phyloP scores from a whole-genome alignment of 441 rosid genomes.

The Populus hybrid region DNA sequence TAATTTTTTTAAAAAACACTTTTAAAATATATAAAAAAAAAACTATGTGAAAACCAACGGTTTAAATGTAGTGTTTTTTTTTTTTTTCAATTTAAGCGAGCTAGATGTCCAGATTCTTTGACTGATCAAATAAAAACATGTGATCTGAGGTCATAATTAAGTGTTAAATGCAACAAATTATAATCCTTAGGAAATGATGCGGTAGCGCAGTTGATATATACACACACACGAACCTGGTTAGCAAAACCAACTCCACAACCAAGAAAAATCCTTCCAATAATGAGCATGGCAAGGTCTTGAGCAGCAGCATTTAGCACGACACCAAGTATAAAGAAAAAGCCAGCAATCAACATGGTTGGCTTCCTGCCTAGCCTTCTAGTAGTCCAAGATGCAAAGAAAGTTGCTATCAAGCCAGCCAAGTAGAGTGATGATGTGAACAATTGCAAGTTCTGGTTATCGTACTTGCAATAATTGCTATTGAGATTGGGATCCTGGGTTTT shows the following conservation, averaged over 20 bases:
- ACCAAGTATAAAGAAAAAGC: conserved; percentile 65
- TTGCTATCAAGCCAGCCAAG: conserved; percentile 77
- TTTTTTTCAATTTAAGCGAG: not conserved
- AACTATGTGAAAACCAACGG: not conserved
- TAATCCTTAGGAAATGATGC: not conserved
- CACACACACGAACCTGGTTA: conserved; percentile 49
- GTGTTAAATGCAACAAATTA: not conserved
- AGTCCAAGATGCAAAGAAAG: conserved; percentile 90
- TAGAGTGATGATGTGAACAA: conserved; percentile 87
- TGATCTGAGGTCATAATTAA: not conserved
- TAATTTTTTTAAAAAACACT: too few relatives aligned
- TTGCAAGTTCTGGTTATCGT: conserved; percentile 86
- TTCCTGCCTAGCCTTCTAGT: conserved; percentile 70
- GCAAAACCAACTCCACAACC: conserved; percentile 96
- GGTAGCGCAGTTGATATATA: not conserved
- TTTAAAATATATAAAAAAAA: too few relatives aligned
- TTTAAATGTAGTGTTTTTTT: not conserved
- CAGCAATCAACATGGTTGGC: conserved; percentile 83
- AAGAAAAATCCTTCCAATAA: conserved; percentile 74
- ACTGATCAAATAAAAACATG: not conserved
- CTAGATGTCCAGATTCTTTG: not conserved
- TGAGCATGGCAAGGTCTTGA: conserved; percentile 78
- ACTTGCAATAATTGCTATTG: conserved; percentile 76
- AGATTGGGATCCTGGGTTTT: conserved; percentile 23
- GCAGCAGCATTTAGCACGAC: conserved; percentile 70